phyloP scores from a whole-genome alignment of 257 asterid species.

The Gynochthodes officinalis region DNA sequence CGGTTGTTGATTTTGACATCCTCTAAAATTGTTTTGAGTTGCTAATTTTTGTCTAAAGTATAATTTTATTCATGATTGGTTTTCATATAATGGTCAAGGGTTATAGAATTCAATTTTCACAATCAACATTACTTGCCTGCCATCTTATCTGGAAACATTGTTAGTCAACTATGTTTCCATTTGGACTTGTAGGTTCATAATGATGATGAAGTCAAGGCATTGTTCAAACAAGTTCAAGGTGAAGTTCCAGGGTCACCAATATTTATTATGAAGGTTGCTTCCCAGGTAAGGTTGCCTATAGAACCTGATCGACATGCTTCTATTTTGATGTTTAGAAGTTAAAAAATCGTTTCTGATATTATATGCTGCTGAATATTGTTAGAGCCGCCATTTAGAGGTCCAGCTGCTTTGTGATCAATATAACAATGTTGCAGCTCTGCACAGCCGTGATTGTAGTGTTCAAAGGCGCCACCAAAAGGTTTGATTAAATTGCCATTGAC shows the following conservation, averaged over 20 bases:
- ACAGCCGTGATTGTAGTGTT: constrained; percentile 99
- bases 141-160: background rate
- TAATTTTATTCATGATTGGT: background rate
- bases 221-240: constrained; percentile 99
- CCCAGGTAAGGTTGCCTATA: constrained; percentile 66
- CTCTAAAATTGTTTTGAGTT: constrained; percentile 7
- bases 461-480: constrained; percentile 99
- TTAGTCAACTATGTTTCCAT: constrained; percentile 5
- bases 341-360: constrained; percentile 22
- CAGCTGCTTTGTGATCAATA: constrained; percentile 95
- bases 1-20: constrained; percentile 12
- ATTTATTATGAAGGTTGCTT: constrained; percentile 98
- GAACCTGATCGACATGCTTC: constrained; percentile 6
- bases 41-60: constrained; percentile 2
- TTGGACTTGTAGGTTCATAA: constrained; percentile 67
- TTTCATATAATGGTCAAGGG: background rate
- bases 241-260: constrained; percentile 99
- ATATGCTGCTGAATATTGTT: constrained; percentile 25
- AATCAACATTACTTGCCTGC: background rate
- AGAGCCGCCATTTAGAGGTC: constrained; percentile 99
- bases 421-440: constrained; percentile 98
- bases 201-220: constrained; percentile 93
- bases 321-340: constrained; percentile 4
- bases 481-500: constrained; percentile 11
- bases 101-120: background rate